Evolutionary conservation across 2,329 filamentous ascomycete genomes (phyloP), one percentile per base, ranked within the genome.

Genomic region (Graphilbum fragrans): DNA sequence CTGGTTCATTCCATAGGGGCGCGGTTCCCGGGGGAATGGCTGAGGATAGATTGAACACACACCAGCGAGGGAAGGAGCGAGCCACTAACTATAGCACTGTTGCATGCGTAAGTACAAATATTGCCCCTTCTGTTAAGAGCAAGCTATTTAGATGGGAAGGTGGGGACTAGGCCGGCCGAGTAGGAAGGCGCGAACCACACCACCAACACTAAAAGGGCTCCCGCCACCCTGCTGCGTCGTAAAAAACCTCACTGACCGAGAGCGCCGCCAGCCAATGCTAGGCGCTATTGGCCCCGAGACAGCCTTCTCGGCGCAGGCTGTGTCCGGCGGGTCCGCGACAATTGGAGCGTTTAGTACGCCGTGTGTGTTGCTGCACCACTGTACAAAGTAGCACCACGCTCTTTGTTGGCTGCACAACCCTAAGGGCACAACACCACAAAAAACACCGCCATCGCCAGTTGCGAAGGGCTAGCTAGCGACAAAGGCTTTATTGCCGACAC

Each of bases 301-400:
- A 44, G 45, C 43, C 37, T 37, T 39, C 35, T 34, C 25, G 36
- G 17, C 19, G 23, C 45, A 39, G 36, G 33, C 41, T 43, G 38
- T 36, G 45, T 38, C 46, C 46, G 46, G 33, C 44, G 41, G 32
- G 42, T 48, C 44, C 46, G 43, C 27, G 39, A 34, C 25, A 37
- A 41, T 42, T 39, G 41, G 25, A n/a, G 33, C 16, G 37, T 29
- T n/a, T n/a, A n/a, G n/a, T n/a, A n/a, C n/a, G n/a, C n/a, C n/a
- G n/a, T n/a, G n/a, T n/a, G n/a, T n/a, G n/a, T n/a, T n/a, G n/a
- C n/a, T n/a, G n/a, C n/a, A n/a, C n/a, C n/a, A n/a, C n/a, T n/a
- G n/a, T n/a, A n/a, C n/a, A n/a, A n/a, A n/a, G n/a, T n/a, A n/a
- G n/a, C n/a, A n/a, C n/a, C n/a, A n/a, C n/a, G n/a, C n/a, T n/a